phyloP scores from a whole-genome alignment of 176 grass and related monocot genomes.

The Carex cristatella region DNA sequence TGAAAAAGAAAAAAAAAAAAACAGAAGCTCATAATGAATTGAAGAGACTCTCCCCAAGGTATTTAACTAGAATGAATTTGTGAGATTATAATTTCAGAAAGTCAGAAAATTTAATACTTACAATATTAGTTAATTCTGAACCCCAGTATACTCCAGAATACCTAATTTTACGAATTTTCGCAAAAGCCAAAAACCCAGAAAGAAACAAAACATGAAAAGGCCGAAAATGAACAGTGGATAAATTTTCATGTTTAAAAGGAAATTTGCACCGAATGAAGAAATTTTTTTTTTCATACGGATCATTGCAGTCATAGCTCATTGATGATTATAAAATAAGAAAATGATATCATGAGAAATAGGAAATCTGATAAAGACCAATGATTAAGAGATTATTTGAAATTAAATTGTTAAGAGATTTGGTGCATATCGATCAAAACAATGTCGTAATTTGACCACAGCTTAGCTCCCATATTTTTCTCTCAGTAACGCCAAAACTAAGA shows the following conservation, averaged over 20 bases:
- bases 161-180: background rate
- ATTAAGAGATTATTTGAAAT: background rate
- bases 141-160: background rate
- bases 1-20: background rate
- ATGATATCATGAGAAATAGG: too few species aligned
- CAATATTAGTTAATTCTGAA: background rate
- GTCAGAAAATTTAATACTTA: background rate
- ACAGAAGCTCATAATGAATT: background rate
- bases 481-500: background rate
- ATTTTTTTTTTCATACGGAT: background rate
- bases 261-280: background rate
- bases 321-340: background rate
- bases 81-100: background rate
- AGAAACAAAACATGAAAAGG: constrained; percentile 9
- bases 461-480: background rate
- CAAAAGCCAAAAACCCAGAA: background rate
- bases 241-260: background rate
- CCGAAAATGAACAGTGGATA: background rate
- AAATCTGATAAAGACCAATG: background rate
- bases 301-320: background rate
- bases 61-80: background rate
- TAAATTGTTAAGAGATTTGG: background rate
- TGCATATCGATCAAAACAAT: background rate
- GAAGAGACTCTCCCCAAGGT: background rate
- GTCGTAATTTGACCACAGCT: background rate